Percentiles rank a stretch among this genome's conserved stretches.
Conservation (phyloP, 1,284 basidiomycete genomes). For the Boletus calvinii region DNA sequence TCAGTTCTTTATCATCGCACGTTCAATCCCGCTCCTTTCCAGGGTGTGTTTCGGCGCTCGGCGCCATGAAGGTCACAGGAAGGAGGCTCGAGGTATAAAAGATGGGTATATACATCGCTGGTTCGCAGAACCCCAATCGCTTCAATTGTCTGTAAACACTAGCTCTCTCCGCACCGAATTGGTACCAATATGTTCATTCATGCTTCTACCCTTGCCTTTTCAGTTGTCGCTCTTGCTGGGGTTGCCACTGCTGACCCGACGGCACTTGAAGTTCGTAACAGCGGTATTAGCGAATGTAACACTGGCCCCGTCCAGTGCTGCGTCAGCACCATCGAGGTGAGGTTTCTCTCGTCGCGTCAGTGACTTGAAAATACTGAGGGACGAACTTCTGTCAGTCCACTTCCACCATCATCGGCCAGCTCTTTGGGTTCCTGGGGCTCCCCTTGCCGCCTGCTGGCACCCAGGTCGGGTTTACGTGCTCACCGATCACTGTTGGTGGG, state of each 20-base stretch:
- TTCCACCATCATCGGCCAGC: rapidly evolving
- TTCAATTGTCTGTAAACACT: neutral
- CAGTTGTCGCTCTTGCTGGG: conserved; percentile 8
- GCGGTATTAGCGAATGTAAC: conserved; percentile 14
- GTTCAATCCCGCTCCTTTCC: neutral
- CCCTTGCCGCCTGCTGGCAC: neutral
- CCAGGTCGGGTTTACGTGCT: conserved; percentile 17
- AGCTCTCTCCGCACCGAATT: neutral
- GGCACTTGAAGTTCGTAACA: too few species aligned
- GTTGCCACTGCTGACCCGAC: too few species aligned
- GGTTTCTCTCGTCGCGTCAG: neutral
- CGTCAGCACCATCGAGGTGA: conserved; percentile 3
- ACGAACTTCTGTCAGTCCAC: conserved; percentile 3
- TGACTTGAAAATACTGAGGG: neutral
- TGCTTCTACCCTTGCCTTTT: conserved; percentile 8
- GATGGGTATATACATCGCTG: neutral
- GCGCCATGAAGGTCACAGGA: neutral
- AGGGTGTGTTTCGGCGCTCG: neutral
- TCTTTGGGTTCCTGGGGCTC: conserved; percentile 3
- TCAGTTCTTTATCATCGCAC: neutral
- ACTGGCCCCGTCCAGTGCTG: conserved; percentile 21
- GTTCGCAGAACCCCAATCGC: neutral
- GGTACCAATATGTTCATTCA: conserved; percentile 16
- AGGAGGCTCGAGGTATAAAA: neutral
- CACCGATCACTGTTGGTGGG: conserved; percentile 1